Evolutionary conservation across 805 yeast genomes (phyloP), one percentile per base, ranked within the genome.

Genomic region (Lachancea cidri): DNA sequence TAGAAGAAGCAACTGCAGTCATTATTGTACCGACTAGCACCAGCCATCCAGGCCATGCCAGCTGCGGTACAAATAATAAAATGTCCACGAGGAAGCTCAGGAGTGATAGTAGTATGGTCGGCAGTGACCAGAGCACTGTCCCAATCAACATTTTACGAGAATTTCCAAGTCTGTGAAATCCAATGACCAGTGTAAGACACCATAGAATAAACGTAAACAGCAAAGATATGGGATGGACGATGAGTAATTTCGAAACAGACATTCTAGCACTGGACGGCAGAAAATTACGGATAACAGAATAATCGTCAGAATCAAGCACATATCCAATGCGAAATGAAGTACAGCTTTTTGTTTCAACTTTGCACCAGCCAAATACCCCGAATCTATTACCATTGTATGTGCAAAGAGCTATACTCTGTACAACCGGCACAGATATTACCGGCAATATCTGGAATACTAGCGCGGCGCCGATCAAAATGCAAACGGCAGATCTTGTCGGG

Each of bases 31-130:
- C 76, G 0, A 77, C 78, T 18, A 89, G 65, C 44, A 85, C 74
- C 38, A 83, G 66, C 97, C 97, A 91, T 18, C 96, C 96, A 34
- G 82, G 74, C 80, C 87, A 88, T 40, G 77, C 73, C 41, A 91
- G 65, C 55, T 79, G 78, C 2, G 89, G 85, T 1, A 81, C 73
- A 53, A 91, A 91, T 38, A 91, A 61, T 31, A 89, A 61, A 29
- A 89, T 75, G 58, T 91, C 98, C 3, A 86, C 86, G 44, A 89
- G 65, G 49, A 91, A 85, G 5, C 89, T 81, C 38, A 91, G 67
- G 36, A 89, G 63, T 1, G 85, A 68, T 32, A 83, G 68, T 42
- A 89, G 56, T 52, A 88, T 86, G 0, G 87, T 70, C 2, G 87
- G 79, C 33, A 85, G 57, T 1, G 87, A 72, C 62, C 83, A 68